Evolutionary conservation across 164 flowering plant genomes (phyloP), one percentile per base, ranked within the genome.

Genomic region (Chimonanthus praecox): DNA sequence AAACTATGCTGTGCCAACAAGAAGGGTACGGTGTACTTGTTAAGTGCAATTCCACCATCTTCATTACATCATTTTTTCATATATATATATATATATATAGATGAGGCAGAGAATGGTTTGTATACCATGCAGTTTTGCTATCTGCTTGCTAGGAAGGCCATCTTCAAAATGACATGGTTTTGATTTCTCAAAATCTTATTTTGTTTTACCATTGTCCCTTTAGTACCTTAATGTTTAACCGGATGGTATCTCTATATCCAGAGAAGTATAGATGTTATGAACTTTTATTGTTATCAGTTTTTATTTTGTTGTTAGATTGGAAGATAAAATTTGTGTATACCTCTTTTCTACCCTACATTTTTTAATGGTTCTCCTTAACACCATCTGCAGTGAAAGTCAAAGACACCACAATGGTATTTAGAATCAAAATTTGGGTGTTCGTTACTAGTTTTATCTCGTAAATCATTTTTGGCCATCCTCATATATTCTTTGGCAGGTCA

Each of bases 401-500:
- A 54, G 16, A 9, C n/a, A 54, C 11, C 16, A 11, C 11, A 9
- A 54, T 54, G 5, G 16, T 54, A 54, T 13, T 54, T 33, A 33
- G 33, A 1, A 33, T 0, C 33, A 33, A 33, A 33, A 33, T 33
- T 33, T 33, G 33, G 33, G 33, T 33, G 33, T 33, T 33, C 1
- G 33, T 0, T 63, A 5, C 48, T 65, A 65, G 16, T 43, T 65
- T 33, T 65, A 2, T 10, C 15, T 33, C 46, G 4, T 45, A 48
- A 65, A 65, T 44, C 48, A 45, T 6, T 65, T 47, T n/a, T n/a
- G 11, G 20, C 15, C 54, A 21, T 47, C 45, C 48, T 73, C 47
- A 33, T 64, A 47, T 68, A 48, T 63, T 67, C 68, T 64, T 69
- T 71, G 75, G 81, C 91, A 95, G 99, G 98, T 95, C 10, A 95